These are phyloP conservation scores for Mortierella sp. DNA, from an alignment of 371 early-diverging fungal genomes.

Conservation along the genomic window DNA sequence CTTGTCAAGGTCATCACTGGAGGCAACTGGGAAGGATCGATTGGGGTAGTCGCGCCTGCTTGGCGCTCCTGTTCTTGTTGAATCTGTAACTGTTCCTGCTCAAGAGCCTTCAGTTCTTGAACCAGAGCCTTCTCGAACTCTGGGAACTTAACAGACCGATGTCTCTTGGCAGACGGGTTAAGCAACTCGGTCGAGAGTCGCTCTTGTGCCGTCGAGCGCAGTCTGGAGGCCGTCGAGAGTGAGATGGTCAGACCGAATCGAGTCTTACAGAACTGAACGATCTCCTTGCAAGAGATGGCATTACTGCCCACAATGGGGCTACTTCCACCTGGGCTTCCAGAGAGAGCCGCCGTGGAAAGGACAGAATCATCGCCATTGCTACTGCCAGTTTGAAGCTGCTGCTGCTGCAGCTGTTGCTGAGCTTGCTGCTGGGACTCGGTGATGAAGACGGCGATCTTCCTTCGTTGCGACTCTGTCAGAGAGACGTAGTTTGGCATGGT, in stretches of 20 bases:
- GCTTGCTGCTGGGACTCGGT: constrained; percentile 48
- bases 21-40: constrained; percentile 32
- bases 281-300: constrained; percentile 52
- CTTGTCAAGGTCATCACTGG: constrained; percentile 51
- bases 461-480: constrained; percentile 49
- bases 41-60: not conserved
- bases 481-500: constrained; percentile 53
- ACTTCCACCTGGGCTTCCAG: constrained; percentile 28
- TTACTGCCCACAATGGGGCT: constrained; percentile 24
- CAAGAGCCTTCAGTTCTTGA: constrained; percentile 47
- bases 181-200: constrained; percentile 48
- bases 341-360: constrained; percentile 9
- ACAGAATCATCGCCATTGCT: constrained; percentile 30
- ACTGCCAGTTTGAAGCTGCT: constrained; percentile 10
- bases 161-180: constrained; percentile 51
- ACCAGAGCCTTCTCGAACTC: constrained; percentile 52
- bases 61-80: constrained; percentile 48
- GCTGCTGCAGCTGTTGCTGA: constrained; percentile 33
- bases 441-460: constrained; percentile 52
- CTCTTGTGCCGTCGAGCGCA: constrained; percentile 45
- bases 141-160: constrained; percentile 52
- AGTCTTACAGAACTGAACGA: constrained; percentile 53
- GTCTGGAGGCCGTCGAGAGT: constrained; percentile 46
- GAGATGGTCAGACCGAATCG: constrained; percentile 53
- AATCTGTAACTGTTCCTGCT: constrained; percentile 49